These are phyloP conservation scores for Calonectria naviculata DNA, from an alignment of 2,329 filamentous ascomycete species.

Conservation along the genomic window DNA sequence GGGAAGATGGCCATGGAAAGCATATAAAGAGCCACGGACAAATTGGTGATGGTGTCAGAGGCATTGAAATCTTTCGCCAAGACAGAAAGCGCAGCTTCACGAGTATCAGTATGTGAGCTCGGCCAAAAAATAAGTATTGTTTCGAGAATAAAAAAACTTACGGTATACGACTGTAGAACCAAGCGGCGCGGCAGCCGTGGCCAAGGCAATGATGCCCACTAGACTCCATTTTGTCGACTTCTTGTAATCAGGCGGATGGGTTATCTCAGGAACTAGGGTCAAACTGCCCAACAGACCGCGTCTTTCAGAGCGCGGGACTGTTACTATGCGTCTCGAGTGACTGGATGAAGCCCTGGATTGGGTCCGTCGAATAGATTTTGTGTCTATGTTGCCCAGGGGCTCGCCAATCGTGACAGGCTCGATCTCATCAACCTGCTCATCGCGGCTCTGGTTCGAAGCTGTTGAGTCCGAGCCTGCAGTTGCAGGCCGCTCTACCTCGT, in stretches of 20 bases:
- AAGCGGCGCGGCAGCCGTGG: constrained; percentile 82
- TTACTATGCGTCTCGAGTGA: constrained; percentile 47
- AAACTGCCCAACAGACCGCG: constrained; percentile 80
- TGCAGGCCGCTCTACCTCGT: constrained; percentile 17
- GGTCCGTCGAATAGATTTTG: constrained; percentile 31
- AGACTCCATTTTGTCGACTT: constrained; percentile 86
- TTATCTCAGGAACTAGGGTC: constrained; percentile 81
- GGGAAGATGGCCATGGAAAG: constrained; percentile 86
- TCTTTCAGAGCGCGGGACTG: constrained; percentile 61
- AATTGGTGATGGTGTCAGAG: constrained; percentile 74
- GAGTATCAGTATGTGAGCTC: constrained; percentile 14
- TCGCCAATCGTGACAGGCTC: constrained; percentile 37
- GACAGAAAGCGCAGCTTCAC: constrained; percentile 73
- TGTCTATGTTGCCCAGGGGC: constrained; percentile 35
- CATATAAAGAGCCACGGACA: constrained; percentile 86
- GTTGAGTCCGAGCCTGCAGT: constrained; percentile 28
- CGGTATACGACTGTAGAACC: constrained; percentile 88
- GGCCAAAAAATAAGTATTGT: not conserved
- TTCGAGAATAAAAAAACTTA: constrained; percentile 53
- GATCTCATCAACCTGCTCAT: constrained; percentile 26
- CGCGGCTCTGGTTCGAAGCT: constrained; percentile 19
- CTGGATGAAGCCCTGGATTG: constrained; percentile 52
- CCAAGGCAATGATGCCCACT: constrained; percentile 80
- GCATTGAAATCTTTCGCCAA: constrained; percentile 72
- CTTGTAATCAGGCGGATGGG: constrained; percentile 78